A percentile compares a stretch with the other conserved stretches of the same genome.
phyloP scores from a whole-genome alignment of 2,329 filamentous ascomycete species.

The Tolypocladium tropicale region DNA sequence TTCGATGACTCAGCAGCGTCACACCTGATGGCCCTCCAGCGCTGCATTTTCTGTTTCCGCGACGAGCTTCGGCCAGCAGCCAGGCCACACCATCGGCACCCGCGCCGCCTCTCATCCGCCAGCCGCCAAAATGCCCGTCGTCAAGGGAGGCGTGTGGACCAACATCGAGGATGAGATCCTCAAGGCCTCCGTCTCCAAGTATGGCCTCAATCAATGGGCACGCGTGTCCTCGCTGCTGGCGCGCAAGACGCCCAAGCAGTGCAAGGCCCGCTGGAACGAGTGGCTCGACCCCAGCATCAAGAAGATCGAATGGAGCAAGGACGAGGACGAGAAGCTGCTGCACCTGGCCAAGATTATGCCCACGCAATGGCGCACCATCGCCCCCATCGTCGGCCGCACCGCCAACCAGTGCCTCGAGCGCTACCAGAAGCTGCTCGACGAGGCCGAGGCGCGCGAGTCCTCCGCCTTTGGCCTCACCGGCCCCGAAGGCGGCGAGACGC shows the following conservation, averaged over 20 bases:
- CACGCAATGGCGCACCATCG: conserved; percentile 98
- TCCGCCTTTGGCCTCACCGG: conserved; percentile 76
- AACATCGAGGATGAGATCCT: conserved; percentile 91
- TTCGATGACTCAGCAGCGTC: conserved; percentile 7
- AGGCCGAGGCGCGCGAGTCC: conserved; percentile 83
- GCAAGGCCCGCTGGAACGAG: conserved; percentile 96
- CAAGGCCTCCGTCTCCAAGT: conserved; percentile 90
- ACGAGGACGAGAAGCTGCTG: conserved; percentile 95
- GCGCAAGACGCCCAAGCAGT: conserved; percentile 97
- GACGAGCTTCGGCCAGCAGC: conserved; percentile 1
- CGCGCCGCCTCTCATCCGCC: conserved; percentile 2
- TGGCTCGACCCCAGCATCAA: conserved; percentile 97
- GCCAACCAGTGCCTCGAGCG: conserved; percentile 95
- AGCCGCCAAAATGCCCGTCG: conserved; percentile 50
- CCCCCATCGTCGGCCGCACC: conserved; percentile 89
- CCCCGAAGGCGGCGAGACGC: conserved; percentile 74
- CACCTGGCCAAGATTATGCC: conserved; percentile 98
- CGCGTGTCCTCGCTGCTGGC: conserved; percentile 94
- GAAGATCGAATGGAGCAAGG: conserved; percentile 98
- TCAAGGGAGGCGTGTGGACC: conserved; percentile 67
- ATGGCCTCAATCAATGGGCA: conserved; percentile 95
- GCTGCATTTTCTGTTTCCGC: conserved; percentile 14
- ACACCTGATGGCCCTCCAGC: conserved; percentile 1
- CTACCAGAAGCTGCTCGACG: conserved; percentile 92
- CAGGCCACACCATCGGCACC: background rate